Conservation (phyloP, 768 basidiomycete genomes). For the Leccinum rimulosum region DNA sequence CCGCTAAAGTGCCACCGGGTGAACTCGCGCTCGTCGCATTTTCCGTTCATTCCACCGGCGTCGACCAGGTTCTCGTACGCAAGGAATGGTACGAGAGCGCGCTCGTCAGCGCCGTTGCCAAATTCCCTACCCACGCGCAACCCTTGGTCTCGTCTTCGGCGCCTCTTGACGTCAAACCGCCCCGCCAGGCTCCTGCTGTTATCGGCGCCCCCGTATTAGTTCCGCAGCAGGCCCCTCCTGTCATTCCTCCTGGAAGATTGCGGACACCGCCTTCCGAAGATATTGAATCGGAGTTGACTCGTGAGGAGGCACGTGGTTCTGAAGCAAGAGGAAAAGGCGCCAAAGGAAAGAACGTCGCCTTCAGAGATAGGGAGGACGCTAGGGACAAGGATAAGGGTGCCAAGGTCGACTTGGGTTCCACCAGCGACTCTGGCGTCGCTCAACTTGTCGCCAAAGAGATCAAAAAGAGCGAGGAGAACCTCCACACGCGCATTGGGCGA, state of each 20-base stretch:
- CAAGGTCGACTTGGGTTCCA: slow-evolving; percentile 27
- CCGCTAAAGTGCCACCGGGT: slow-evolving; percentile 73
- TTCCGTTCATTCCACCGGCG: slow-evolving; percentile 86
- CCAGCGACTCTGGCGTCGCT: slow-evolving; percentile 55
- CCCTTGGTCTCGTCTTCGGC: slow-evolving; percentile 25
- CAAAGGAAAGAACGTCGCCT: slow-evolving; percentile 58
- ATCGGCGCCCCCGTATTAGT: slow-evolving; percentile 21
- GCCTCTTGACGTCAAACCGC: slow-evolving; percentile 19
- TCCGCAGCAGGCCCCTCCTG: slow-evolving; percentile 14
- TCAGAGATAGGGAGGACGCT: slow-evolving; percentile 57
- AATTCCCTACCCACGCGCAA: slow-evolving; percentile 52
- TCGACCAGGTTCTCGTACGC: slow-evolving; percentile 83
- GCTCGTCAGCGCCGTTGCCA: slow-evolving; percentile 34
- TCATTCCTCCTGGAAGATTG: slow-evolving; percentile 41
- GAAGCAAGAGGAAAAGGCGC: slow-evolving; percentile 51
- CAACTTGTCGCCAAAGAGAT: slow-evolving; percentile 72
- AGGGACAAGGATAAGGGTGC: slow-evolving; percentile 35
- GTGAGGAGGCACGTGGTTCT: slow-evolving; percentile 52
- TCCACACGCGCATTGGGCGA: slow-evolving; percentile 74
- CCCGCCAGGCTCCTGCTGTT: slow-evolving; percentile 29
- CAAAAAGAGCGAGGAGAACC: slow-evolving; percentile 75
- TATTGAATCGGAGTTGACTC: slow-evolving; percentile 59
- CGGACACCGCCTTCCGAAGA: slow-evolving; percentile 78
- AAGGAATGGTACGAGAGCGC: slow-evolving; percentile 85
- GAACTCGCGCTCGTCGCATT: slow-evolving; percentile 83